A percentile compares a stretch with the other conserved stretches of the same genome.
These are phyloP conservation scores for Nepenthes gracilis DNA, from an alignment of 148 eudicot genomes.

Conservation along the genomic window DNA sequence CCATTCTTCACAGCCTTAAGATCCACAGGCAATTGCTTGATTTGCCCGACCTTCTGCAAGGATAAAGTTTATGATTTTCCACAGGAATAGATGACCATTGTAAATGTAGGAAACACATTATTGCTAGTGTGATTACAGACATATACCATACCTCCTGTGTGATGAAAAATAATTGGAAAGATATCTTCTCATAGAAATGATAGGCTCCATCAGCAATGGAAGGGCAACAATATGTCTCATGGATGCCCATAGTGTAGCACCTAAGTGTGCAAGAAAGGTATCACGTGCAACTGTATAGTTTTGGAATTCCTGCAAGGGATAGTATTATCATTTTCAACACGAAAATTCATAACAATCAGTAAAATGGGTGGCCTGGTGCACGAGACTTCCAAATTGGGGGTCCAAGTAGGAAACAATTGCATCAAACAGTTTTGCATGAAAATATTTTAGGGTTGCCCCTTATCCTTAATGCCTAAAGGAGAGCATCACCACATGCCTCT, in stretches of 20 bases:
- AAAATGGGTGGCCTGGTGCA: too few species aligned
- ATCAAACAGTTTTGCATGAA: neutral
- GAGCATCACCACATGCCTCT: too few species aligned
- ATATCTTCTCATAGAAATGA: slow-evolving; percentile 86
- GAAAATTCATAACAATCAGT: too few species aligned
- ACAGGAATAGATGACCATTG: neutral
- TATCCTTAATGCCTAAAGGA: neutral
- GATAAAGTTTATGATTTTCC: slow-evolving; percentile 6
- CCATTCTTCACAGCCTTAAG: slow-evolving; percentile 62
- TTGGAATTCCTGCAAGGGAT: slow-evolving; percentile 50
- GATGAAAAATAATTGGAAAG: slow-evolving; percentile 80
- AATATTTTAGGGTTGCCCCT: neutral
- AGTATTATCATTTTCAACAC: neutral
- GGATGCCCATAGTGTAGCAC: slow-evolving; percentile 93
- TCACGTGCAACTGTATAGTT: slow-evolving; percentile 96
- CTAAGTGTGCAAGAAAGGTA: slow-evolving; percentile 80
- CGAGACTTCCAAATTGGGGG: too few species aligned
- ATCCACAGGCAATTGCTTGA: slow-evolving; percentile 76
- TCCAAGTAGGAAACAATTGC: too few species aligned
- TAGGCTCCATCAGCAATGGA: slow-evolving; percentile 87
- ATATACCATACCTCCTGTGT: slow-evolving; percentile 61
- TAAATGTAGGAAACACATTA: neutral
- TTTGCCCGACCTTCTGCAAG: slow-evolving; percentile 48
- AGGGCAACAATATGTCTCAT: slow-evolving; percentile 85
- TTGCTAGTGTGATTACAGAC: neutral